Base-by-base conservation (phyloP, 192 early-diverging fungal genomes). In the Backusella liffmaniae region DNA sequence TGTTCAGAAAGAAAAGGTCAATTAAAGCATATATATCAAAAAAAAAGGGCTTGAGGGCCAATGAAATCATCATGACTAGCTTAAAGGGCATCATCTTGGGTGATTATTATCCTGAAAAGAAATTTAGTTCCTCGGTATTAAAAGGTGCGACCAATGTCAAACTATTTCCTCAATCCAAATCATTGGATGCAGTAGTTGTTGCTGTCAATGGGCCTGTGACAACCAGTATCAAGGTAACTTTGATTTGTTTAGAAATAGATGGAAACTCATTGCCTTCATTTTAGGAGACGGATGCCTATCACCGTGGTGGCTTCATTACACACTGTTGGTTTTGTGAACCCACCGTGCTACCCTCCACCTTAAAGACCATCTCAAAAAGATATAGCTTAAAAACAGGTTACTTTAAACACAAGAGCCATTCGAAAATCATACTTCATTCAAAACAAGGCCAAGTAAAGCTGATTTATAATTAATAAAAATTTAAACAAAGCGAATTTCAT, bases 401-500 rank as follows among this genome's bases (percentile, higher is more conserved):
- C 35, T 67, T 35, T 67, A 67, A 67, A 36, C n/a, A 67, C 15
- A 36, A 36, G 32, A 67, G 32, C 16, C 6, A 16, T n/a, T 67
- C 66, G 8, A 32, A 67, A 6, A 16, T 67, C 5, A n/a, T 35
- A 9, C 66, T 67, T 21, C 35, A 67, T n/a, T 67, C 66, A 67
- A 67, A 67, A 36, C 35, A 32, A 16, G 66, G 66, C 8, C 34
- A 67, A 35, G 12, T 67, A 1, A 67, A 67, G 3, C n/a, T 67
- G 32, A 36, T 67, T 18, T 67, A 67, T 35, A 32, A 35, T 67
- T 13, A 42, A 65, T 30, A 59, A 59, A 73, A 39, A 59, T 44
- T 66, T 78, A 78, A 13, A 73, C 29, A 41, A 68, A 78, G 35
- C 12, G 29, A 23, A 78, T 44, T 29, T 67, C 87, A 78, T 94